phyloP scores from a whole-genome alignment of 2,329 filamentous ascomycete genomes.

The Sporothrix inflata region DNA sequence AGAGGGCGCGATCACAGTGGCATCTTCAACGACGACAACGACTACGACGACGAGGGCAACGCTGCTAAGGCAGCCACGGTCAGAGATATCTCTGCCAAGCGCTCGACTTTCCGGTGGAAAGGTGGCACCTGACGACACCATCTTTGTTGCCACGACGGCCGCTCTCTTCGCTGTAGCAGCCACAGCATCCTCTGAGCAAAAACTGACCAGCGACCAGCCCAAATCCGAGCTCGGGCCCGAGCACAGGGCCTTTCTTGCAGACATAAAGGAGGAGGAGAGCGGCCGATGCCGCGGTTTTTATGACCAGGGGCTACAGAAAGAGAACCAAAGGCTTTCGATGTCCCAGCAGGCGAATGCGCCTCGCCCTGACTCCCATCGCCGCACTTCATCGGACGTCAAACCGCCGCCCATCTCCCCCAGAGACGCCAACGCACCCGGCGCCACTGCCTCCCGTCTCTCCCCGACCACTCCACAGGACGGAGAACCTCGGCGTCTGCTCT shows the following conservation, averaged over 20 bases:
- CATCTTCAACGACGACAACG: conserved; percentile 24
- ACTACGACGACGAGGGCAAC: conserved; percentile 12
- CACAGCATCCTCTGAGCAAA: conserved; percentile 28
- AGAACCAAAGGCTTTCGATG: conserved; percentile 64
- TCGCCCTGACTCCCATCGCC: conserved; percentile 56
- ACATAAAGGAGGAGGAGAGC: conserved; percentile 34
- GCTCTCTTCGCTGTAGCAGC: conserved; percentile 15
- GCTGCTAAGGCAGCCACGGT: neutral
- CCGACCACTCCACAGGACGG: conserved; percentile 24
- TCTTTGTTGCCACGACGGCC: conserved; percentile 6
- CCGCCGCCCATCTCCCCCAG: neutral
- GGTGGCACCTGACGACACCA: neutral
- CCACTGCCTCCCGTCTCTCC: conserved; percentile 36
- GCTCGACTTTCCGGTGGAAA: conserved; percentile 16
- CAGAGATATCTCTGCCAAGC: neutral
- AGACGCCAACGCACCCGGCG: neutral
- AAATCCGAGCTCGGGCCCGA: neutral
- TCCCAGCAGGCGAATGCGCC: conserved; percentile 63
- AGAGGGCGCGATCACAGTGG: conserved; percentile 21
- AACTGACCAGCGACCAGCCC: conserved; percentile 30
- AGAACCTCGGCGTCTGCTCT: neutral
- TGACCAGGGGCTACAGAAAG: conserved; percentile 54
- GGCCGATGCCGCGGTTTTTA: conserved; percentile 62
- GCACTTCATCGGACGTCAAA: conserved; percentile 32
- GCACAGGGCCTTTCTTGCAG: neutral